Evolutionary conservation across 1,284 basidiomycete genomes (phyloP).

Genomic region (Phaffia rhodozyma): DNA sequence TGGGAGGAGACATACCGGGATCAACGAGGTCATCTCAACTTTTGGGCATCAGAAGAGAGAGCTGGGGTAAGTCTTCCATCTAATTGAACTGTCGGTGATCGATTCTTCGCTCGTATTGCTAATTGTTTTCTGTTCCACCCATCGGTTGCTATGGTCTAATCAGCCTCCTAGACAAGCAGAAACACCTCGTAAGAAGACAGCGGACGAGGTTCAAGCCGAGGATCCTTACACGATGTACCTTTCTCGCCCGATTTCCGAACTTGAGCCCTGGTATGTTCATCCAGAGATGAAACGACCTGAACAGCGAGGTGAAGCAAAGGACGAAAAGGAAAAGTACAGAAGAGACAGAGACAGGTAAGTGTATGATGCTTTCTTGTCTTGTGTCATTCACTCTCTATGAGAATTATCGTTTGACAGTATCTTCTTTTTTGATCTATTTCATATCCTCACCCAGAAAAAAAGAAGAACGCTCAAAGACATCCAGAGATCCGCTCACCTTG

Average conservation of each 20-base stretch:
- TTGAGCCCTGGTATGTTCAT: conserved; percentile 36
- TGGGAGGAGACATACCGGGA: not conserved
- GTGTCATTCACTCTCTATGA: not conserved
- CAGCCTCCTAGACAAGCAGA: conserved; percentile 21
- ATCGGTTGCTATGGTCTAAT: not conserved
- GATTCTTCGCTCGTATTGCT: not conserved
- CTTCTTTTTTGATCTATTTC: not conserved
- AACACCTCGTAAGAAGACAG: conserved; percentile 26
- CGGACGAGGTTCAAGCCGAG: conserved; percentile 28
- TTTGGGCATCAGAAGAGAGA: conserved; percentile 34
- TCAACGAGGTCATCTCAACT: conserved; percentile 31
- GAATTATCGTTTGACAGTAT: not conserved
- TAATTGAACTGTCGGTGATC: too few relatives aligned
- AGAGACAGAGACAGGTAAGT: conserved; percentile 30
- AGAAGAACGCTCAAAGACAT: conserved; percentile 29
- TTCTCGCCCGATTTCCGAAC: conserved; percentile 33
- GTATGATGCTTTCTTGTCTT: not conserved
- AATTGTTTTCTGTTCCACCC: not conserved
- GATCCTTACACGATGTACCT: conserved; percentile 36
- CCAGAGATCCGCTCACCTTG: conserved; percentile 31
- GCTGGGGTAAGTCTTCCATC: conserved; percentile 22
- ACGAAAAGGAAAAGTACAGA: conserved; percentile 29
- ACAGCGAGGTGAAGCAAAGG: conserved; percentile 27
- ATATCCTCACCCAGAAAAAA: conserved; percentile 25
- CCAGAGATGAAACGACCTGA: conserved; percentile 30